A percentile compares a stretch with the other conserved stretches of the same genome.
These are phyloP conservation scores for Scheffersomyces ergatensis DNA, from an alignment of 805 yeast species.

Conservation along the genomic window DNA sequence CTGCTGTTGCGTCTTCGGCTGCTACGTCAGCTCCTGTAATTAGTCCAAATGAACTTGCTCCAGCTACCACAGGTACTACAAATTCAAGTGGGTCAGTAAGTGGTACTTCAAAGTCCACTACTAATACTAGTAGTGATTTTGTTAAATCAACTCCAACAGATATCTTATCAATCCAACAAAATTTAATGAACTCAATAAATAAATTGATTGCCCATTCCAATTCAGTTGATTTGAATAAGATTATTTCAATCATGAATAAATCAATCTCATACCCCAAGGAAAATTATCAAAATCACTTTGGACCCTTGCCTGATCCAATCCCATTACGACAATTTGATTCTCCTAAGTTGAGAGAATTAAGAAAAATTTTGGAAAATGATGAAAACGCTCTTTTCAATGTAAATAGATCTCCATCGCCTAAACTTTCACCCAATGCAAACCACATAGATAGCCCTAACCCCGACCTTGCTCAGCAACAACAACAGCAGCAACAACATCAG, in stretches of 20 bases:
- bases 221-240: conserved; percentile 32
- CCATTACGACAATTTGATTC: conserved; percentile 77
- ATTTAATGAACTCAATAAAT: conserved; percentile 15
- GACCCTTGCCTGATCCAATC: conserved; percentile 75
- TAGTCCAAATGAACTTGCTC: conserved; percentile 7
- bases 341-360: conserved; percentile 80
- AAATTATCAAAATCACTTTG: conserved; percentile 54
- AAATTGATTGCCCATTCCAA: conserved; percentile 13
- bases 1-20: not conserved
- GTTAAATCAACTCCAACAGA: conserved; percentile 17
- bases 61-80: conserved; percentile 17
- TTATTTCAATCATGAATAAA: conserved; percentile 43
- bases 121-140: conserved; percentile 9
- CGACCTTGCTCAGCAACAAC: not conserved
- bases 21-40: not conserved
- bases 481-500: not conserved
- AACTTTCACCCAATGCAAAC: not conserved
- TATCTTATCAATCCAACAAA: conserved; percentile 19
- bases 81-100: not conserved
- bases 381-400: conserved; percentile 13
- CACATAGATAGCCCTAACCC: conserved; percentile 1
- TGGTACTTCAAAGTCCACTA: not conserved
- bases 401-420: not conserved
- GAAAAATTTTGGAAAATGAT: conserved; percentile 52
- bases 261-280: conserved; percentile 38